These are phyloP conservation scores for Colletotrichum sp. DNA, from an alignment of 2,329 filamentous ascomycete species.

Conservation along the genomic window DNA sequence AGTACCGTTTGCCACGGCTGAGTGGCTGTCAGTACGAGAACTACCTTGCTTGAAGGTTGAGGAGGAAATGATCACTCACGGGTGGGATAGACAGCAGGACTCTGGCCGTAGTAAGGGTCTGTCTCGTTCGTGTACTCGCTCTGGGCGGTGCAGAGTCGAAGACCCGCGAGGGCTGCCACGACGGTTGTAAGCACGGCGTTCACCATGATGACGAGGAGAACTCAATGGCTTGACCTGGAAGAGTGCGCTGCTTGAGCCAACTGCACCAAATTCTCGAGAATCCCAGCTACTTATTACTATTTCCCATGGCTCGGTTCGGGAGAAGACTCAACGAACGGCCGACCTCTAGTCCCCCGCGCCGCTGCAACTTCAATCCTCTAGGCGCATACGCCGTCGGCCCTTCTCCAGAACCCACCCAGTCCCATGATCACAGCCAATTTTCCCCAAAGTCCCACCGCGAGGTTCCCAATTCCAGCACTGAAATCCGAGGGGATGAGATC, in stretches of 20 bases:
- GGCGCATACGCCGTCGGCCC: neutral
- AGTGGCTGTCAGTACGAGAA: too few species aligned
- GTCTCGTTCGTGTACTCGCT: neutral
- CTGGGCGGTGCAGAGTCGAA: neutral
- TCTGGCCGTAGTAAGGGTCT: constrained; percentile 14
- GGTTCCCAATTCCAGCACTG: neutral
- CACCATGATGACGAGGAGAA: neutral
- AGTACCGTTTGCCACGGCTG: neutral
- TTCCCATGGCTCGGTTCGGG: neutral
- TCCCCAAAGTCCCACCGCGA: neutral
- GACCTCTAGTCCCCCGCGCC: neutral
- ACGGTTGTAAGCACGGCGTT: neutral
- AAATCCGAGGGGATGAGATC: neutral
- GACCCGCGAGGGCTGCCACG: neutral
- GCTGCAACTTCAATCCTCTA: neutral
- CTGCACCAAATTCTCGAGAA: neutral
- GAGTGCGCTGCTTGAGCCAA: neutral
- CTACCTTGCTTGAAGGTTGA: neutral
- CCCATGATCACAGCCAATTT: neutral
- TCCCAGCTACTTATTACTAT: neutral
- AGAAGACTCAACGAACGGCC: neutral
- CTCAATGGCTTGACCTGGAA: neutral
- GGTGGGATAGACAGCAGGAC: constrained; percentile 29
- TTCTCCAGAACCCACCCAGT: neutral
- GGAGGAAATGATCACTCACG: neutral